phyloP scores from a whole-genome alignment of 2,329 filamentous ascomycete genomes.

The Cercospora sp. region DNA sequence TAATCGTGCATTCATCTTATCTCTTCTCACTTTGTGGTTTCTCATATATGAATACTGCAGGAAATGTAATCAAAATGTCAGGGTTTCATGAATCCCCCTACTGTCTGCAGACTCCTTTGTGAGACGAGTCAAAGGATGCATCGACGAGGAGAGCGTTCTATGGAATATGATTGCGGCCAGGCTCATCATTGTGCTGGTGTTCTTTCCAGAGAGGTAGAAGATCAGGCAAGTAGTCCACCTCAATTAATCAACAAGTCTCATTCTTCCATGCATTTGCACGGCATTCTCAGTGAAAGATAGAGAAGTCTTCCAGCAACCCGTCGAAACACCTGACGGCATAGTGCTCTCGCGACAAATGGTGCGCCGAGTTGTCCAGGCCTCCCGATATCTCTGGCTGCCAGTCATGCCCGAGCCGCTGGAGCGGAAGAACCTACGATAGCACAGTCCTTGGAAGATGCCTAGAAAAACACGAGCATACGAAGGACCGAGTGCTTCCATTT shows the following conservation, averaged over 20 bases:
- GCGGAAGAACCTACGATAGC: neutral
- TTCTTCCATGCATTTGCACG: neutral
- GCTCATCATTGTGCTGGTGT: neutral
- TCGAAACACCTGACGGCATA: neutral
- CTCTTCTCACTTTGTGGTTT: no score
- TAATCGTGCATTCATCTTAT: neutral
- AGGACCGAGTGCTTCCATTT: neutral
- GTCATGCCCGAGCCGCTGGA: neutral
- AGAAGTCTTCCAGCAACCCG: neutral
- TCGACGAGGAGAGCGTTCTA: neutral
- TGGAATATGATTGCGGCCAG: neutral
- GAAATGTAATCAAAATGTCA: no score
- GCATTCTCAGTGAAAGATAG: neutral
- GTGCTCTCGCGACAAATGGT: neutral
- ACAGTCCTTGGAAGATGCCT: neutral
- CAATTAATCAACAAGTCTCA: no score
- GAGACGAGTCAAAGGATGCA: neutral
- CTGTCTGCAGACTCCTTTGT: neutral
- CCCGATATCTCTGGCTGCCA: neutral
- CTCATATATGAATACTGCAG: no score
- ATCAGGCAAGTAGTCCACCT: no score
- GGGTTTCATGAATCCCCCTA: no score
- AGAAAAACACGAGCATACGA: neutral
- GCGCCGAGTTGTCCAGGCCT: neutral
- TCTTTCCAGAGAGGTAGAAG: no score